Conservation (phyloP, 106 monocot genomes). For the Allium fistulosum region DNA sequence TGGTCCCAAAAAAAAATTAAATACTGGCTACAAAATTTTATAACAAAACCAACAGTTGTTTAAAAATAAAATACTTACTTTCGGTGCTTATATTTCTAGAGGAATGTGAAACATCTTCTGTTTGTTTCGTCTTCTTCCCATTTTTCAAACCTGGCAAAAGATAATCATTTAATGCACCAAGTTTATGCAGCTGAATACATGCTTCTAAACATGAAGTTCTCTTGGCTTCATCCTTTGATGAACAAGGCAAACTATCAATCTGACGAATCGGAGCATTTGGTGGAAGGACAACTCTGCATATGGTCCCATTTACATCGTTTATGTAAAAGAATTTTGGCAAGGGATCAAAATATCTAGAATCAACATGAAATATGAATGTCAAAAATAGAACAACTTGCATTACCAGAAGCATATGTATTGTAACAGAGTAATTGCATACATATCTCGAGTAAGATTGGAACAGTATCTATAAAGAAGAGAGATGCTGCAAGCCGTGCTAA, state of each 20-base stretch:
- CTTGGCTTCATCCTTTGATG: slow-evolving; percentile 88
- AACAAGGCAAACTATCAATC: slow-evolving; percentile 54
- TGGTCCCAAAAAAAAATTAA: not conserved
- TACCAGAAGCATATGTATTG: not conserved
- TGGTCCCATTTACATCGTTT: slow-evolving; percentile 47
- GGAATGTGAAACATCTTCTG: not conserved
- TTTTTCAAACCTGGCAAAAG: slow-evolving; percentile 56
- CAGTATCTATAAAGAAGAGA: slow-evolving; percentile 86
- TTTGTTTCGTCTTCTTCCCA: slow-evolving; percentile 19
- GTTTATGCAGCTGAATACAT: slow-evolving; percentile 63
- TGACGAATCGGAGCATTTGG: slow-evolving; percentile 82
- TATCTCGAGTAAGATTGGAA: slow-evolving; percentile 71
- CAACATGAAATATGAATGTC: not conserved
- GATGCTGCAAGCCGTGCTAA: slow-evolving; percentile 83
- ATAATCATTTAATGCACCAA: slow-evolving; percentile 71
- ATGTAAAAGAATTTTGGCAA: slow-evolving; percentile 59
- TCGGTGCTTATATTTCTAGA: slow-evolving; percentile 14
- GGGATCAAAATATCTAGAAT: slow-evolving; percentile 69
- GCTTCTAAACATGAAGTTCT: slow-evolving; percentile 77
- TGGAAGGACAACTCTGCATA: slow-evolving; percentile 80
- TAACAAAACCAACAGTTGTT: not conserved
- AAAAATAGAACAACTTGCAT: not conserved
- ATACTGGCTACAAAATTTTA: not conserved
- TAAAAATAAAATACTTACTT: slow-evolving; percentile 27
- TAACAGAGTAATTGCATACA: slow-evolving; percentile 22